phyloP scores from a whole-genome alignment of 2,329 filamentous ascomycete species.

The Lojkania enalia region DNA sequence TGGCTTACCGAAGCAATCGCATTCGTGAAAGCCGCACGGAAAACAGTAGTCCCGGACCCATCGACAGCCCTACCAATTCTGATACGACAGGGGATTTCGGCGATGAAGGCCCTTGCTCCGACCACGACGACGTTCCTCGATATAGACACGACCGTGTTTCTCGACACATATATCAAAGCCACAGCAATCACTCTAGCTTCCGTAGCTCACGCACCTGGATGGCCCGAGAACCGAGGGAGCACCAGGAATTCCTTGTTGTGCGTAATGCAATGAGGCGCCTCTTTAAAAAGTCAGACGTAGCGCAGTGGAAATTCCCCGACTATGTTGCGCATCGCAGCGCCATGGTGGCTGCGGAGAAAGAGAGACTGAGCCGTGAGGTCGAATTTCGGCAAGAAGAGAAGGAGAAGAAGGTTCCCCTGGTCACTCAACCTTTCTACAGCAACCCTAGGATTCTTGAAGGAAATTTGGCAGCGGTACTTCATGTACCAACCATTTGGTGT shows the following conservation, averaged over 20 bases:
- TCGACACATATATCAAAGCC: too few species aligned
- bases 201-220: slow-evolving; percentile 29
- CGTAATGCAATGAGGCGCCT: slow-evolving; percentile 41
- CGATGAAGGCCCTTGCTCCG: too few species aligned
- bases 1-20: too few species aligned
- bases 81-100: too few species aligned
- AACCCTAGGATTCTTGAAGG: slow-evolving; percentile 8
- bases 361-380: slow-evolving; percentile 12
- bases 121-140: too few species aligned
- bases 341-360: slow-evolving; percentile 23
- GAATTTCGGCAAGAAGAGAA: slow-evolving; percentile 18
- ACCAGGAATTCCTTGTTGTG: slow-evolving; percentile 34
- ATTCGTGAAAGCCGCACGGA: too few species aligned
- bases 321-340: slow-evolving; percentile 38
- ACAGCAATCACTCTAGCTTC: not conserved
- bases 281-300: slow-evolving; percentile 38
- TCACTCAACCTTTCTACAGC: not conserved
- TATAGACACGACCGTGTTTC: too few species aligned
- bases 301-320: slow-evolving; percentile 36
- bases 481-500: slow-evolving; percentile 47
- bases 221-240: slow-evolving; percentile 28
- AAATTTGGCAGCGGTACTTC: slow-evolving; percentile 39
- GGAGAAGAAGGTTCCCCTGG: slow-evolving; percentile 10
- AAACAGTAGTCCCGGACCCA: too few species aligned
- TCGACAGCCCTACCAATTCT: too few species aligned